Percentiles rank a stretch among this genome's conserved stretches.
Evolutionary conservation across 495 filamentous ascomycete species (phyloP).

Genomic region (Lasiosphaeria hispida): DNA sequence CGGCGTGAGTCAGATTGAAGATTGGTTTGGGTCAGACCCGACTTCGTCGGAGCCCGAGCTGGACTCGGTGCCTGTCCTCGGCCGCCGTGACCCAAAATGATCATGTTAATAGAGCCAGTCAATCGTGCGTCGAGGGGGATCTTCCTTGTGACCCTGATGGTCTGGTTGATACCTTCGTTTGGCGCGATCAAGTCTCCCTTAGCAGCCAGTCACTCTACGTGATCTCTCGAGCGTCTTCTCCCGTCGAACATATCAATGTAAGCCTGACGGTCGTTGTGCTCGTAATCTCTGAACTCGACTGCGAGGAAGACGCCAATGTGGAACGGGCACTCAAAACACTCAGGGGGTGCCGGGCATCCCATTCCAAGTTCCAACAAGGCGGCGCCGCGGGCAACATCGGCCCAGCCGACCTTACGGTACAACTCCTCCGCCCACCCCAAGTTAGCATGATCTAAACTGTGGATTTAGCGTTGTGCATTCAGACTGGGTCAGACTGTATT

Average conservation of each 20-base stretch:
- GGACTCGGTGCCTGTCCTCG: neutral
- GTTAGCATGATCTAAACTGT: neutral
- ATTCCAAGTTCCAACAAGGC: constrained; percentile 16
- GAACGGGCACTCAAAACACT: constrained; percentile 3
- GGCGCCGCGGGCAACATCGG: constrained; percentile 10
- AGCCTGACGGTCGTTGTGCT: neutral
- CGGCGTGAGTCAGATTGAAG: neutral
- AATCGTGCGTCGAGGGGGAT: neutral
- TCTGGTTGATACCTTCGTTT: neutral
- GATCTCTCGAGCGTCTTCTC: neutral
- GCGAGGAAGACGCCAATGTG: constrained; percentile 12
- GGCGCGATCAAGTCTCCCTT: constrained; percentile 16
- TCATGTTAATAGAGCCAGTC: neutral
- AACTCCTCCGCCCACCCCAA: neutral
- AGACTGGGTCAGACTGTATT: too few species aligned
- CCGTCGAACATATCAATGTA: constrained; percentile 14
- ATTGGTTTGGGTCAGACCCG: neutral
- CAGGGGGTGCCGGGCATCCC: constrained; percentile 5
- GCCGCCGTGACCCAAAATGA: neutral
- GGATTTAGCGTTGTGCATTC: neutral
- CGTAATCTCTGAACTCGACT: neutral
- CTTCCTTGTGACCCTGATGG: constrained; percentile 9
- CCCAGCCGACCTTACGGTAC: constrained; percentile 11
- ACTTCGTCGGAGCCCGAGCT: too few species aligned
- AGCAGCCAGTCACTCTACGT: constrained; percentile 13